Percentiles rank a stretch among this genome's conserved stretches.
These are phyloP conservation scores for Apiospora hydei DNA, from an alignment of 2,329 filamentous ascomycete genomes.

Conservation along the genomic window DNA sequence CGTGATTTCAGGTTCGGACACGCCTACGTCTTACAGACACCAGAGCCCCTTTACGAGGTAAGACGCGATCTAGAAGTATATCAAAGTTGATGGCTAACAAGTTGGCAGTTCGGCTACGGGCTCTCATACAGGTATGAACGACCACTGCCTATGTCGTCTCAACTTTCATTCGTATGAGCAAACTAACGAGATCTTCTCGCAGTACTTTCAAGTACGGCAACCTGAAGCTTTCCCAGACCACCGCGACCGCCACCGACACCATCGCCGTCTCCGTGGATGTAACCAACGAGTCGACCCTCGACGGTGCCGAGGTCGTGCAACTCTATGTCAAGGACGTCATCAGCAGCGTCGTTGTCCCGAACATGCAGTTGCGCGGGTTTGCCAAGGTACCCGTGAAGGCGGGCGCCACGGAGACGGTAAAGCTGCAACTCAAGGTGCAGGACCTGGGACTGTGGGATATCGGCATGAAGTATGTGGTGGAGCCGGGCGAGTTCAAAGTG, in stretches of 20 bases:
- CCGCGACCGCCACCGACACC: constrained; percentile 55
- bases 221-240: constrained; percentile 56
- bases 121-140: constrained; percentile 58
- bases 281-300: constrained; percentile 63
- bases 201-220: constrained; percentile 67
- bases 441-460: constrained; percentile 64
- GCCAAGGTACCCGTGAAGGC: constrained; percentile 68
- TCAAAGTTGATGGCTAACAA: neutral
- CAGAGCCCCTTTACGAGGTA: constrained; percentile 63
- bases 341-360: constrained; percentile 68
- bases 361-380: constrained; percentile 71
- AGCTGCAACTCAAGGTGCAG: constrained; percentile 62
- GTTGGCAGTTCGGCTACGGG: constrained; percentile 67
- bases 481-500: constrained; percentile 72
- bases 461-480: constrained; percentile 55
- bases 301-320: constrained; percentile 73
- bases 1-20: constrained; percentile 58
- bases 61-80: neutral
- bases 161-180: neutral
- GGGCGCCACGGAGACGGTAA: constrained; percentile 61
- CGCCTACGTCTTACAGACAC: constrained; percentile 68
- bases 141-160: neutral
- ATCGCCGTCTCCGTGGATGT: constrained; percentile 67
- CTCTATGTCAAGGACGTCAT: constrained; percentile 71
- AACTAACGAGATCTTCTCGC: neutral